These are phyloP conservation scores for Auriscalpium vulgare DNA, from an alignment of 768 basidiomycete genomes.

Conservation along the genomic window DNA sequence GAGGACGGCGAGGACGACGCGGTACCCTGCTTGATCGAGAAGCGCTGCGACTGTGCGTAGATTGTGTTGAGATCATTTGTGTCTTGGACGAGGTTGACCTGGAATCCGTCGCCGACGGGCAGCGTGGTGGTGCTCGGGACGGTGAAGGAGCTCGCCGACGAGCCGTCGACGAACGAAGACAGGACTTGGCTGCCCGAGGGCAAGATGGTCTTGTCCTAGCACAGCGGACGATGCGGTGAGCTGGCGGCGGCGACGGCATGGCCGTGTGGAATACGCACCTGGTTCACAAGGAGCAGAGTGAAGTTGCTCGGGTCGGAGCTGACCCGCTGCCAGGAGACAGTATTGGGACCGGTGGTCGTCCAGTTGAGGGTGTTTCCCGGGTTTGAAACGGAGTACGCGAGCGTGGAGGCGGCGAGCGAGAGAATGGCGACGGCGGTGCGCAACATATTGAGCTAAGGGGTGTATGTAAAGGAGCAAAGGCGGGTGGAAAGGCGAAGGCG, in stretches of 20 bases:
- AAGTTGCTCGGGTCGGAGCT: slow-evolving; percentile 62
- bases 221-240: neutral
- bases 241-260: neutral
- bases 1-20: slow-evolving; percentile 9
- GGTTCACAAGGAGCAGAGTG: slow-evolving; percentile 58
- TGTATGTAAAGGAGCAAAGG: neutral
- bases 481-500: neutral
- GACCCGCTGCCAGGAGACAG: slow-evolving; percentile 57
- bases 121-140: slow-evolving; percentile 58
- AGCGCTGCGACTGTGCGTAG: slow-evolving; percentile 64
- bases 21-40: slow-evolving; percentile 35
- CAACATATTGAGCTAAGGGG: slow-evolving; percentile 25
- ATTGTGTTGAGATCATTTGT: slow-evolving; percentile 39
- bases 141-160: slow-evolving; percentile 29
- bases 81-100: slow-evolving; percentile 62
- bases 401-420: slow-evolving; percentile 42
- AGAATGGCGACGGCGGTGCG: slow-evolving; percentile 34
- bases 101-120: slow-evolving; percentile 54
- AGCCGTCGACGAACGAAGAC: slow-evolving; percentile 45
- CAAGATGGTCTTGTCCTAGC: slow-evolving; percentile 27
- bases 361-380: slow-evolving; percentile 35
- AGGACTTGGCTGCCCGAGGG: slow-evolving; percentile 40
- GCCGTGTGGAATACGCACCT: slow-evolving; percentile 31
- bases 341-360: slow-evolving; percentile 43
- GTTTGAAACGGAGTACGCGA: slow-evolving; percentile 50